Conservation (phyloP, 106 monocot species). For the Phalaenopsis aphrodite region DNA sequence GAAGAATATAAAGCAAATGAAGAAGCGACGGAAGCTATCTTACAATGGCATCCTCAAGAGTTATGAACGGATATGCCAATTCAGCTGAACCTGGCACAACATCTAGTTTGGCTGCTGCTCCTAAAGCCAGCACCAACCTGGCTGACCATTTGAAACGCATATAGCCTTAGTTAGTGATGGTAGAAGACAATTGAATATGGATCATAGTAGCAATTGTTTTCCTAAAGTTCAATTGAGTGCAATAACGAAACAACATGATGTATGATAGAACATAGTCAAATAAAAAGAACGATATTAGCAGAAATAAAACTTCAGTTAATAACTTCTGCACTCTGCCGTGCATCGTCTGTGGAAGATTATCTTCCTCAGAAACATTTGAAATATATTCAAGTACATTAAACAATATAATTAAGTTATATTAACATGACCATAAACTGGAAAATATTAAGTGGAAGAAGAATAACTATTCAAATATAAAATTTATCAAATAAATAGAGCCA, state of each 20-base stretch:
- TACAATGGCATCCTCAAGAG: conserved; percentile 89
- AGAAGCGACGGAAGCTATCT: conserved; percentile 6
- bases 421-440: background rate
- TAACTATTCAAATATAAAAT: background rate
- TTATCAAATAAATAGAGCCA: background rate
- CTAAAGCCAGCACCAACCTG: conserved; percentile 98
- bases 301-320: background rate
- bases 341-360: background rate
- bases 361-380: background rate
- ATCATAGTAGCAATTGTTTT: background rate
- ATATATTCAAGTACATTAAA: background rate
- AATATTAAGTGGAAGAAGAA: background rate
- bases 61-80: conserved; percentile 79
- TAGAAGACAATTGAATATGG: background rate
- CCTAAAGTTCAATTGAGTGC: background rate
- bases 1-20: background rate
- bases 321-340: background rate
- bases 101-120: conserved; percentile 86
- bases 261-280: background rate
- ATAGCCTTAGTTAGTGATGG: background rate
- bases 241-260: background rate
- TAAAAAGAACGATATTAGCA: background rate
- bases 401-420: background rate
- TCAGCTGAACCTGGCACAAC: conserved; percentile 85
- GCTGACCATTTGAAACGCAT: conserved; percentile 45